A percentile compares a stretch with the other conserved stretches of the same genome.
Conservation (phyloP, 108 stramenopile genomes). For the Aurantiochytrium sp. region DNA sequence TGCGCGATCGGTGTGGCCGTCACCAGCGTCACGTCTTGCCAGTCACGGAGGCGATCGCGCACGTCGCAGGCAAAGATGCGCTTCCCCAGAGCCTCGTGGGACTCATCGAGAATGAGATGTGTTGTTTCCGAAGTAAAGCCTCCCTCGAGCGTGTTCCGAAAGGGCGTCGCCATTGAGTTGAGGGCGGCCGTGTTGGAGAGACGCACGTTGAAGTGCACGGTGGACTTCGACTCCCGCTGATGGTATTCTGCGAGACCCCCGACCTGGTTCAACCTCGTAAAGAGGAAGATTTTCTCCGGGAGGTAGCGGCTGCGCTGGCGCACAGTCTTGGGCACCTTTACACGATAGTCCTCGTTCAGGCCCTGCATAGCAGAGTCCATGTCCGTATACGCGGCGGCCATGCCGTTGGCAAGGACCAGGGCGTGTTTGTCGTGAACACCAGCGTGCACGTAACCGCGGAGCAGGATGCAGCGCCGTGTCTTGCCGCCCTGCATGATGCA, state of each 20-base stretch:
- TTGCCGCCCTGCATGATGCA: neutral
- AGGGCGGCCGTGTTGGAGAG: neutral
- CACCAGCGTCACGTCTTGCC: neutral
- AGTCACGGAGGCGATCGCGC: neutral
- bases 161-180: neutral
- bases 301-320: neutral
- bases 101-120: neutral
- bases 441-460: neutral
- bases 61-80: neutral
- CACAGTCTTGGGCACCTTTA: no score
- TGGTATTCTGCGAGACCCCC: neutral
- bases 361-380: neutral
- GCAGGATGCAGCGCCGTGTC: neutral
- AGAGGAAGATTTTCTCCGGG: neutral
- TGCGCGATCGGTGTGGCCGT: neutral
- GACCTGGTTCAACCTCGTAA: neutral
- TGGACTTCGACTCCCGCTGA: neutral
- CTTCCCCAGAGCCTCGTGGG: neutral
- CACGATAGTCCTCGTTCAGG: neutral
- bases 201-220: neutral
- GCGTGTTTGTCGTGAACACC: neutral
- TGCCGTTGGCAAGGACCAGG: neutral
- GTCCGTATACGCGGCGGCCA: neutral
- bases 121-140: neutral
- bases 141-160: neutral